Evolutionary conservation across 1,284 basidiomycete genomes (phyloP), one percentile per base, ranked within the genome.

Genomic region (Ganoderma meredithae): DNA sequence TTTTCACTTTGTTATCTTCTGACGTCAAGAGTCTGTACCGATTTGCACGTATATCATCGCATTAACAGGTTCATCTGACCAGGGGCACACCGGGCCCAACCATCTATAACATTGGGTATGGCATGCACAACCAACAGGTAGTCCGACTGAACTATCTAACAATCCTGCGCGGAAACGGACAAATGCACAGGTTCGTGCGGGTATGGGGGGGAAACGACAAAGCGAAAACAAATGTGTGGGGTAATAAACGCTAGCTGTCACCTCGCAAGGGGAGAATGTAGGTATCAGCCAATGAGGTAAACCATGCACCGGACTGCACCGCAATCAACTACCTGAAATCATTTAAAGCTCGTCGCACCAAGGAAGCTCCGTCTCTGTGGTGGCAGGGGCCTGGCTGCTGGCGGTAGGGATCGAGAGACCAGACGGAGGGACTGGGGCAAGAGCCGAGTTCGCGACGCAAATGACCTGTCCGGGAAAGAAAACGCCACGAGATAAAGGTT

Each of bases 271-370:
- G n/a, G 39, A 40, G 58, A 33, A 36, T 0, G 63, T 8, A 40
- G 58, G 53, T 17, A 63, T 40, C 17, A 39, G 36, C 31, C 33
- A 13, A 10, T 59, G 39, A 19, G 44, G 8, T 22, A 22, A 22
- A 47, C 44, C 44, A 47, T 47, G n/a, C 12, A n/a, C 44, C 44
- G 7, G 44, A 9, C 44, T 47, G 44, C n/a, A 47, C n/a, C 27
- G 2, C 15, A 36, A 43, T 43, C 43, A 33, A 43, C 55, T 7
- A 49, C 19, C 5, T 25, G 27, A 31, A 33, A 12, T 31, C 33
- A 60, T 68, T 75, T 71, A 78, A 71, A 79, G 77, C 76, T 79
- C 78, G 81, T 91, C 88, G 79, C 90, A 91, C 76, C 75, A 90
- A 59, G 89, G 88, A 53, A 89, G 77, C 74, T 86, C 81, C 1